Conservation (phyloP, 1,284 basidiomycete species). For the Rhodotorula sp. region DNA sequence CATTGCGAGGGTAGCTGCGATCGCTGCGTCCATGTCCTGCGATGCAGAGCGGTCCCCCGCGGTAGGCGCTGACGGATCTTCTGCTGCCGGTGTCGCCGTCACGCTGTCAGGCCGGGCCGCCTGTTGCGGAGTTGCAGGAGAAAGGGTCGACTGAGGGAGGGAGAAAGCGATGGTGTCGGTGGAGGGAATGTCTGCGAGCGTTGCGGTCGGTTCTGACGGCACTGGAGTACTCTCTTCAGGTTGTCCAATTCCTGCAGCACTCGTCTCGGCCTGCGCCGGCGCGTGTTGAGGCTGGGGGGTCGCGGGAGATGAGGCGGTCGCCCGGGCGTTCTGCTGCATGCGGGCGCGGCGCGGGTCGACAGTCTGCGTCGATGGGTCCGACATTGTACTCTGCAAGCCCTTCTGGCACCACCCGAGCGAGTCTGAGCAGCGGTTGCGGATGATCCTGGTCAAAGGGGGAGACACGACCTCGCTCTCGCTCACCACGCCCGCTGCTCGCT, state of each 20-base stretch:
- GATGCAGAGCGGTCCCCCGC: background rate
- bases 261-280: background rate
- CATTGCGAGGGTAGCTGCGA: conserved; percentile 32
- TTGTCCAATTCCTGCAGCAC: background rate
- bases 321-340: background rate
- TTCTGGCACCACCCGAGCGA: background rate
- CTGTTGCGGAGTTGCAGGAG: background rate
- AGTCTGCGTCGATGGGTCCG: background rate
- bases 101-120: background rate
- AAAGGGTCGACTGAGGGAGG: too few species aligned
- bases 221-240: background rate
- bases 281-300: background rate
- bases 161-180: too few species aligned
- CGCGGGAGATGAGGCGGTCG: background rate
- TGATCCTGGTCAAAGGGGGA: background rate
- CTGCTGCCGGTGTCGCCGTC: background rate
- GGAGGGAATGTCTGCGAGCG: too few species aligned
- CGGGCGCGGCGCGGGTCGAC: conserved; percentile 22
- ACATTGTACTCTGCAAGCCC: background rate
- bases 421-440: background rate
- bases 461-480: background rate
- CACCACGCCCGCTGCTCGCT: background rate
- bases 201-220: background rate
- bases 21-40: conserved; percentile 24
- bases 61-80: background rate